Evolutionary conservation across 1,284 basidiomycete species (phyloP).

Genomic region (Pseudozyma flocculosa): DNA sequence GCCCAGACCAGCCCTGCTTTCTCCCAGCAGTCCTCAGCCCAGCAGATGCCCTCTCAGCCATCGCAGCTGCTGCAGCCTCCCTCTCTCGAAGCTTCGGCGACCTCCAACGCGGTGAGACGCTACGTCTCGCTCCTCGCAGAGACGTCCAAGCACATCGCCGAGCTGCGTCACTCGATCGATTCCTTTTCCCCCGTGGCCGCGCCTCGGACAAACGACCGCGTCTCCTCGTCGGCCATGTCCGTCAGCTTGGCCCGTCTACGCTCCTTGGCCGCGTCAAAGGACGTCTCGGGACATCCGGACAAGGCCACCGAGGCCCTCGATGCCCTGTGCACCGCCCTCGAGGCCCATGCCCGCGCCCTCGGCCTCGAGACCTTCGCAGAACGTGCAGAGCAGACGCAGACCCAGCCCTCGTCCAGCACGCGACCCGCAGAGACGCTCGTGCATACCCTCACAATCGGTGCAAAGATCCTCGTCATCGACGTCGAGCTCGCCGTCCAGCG

Average conservation of each 20-base stretch:
- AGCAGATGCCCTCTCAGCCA: constrained; percentile 1
- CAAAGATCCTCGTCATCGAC: constrained; percentile 39
- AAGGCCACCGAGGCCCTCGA: constrained; percentile 11
- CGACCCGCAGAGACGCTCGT: constrained; percentile 1
- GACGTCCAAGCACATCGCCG: constrained; percentile 26
- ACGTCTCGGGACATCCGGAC: too few relatives aligned
- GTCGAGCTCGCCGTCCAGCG: constrained; percentile 18
- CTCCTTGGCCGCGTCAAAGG: background rate
- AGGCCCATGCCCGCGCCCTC: constrained; percentile 11
- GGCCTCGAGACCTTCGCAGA: constrained; percentile 37
- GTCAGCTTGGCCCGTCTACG: background rate
- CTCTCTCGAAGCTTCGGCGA: background rate
- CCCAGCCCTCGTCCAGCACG: background rate
- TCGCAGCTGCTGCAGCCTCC: constrained; percentile 1
- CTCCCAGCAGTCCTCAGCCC: background rate
- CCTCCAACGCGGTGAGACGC: constrained; percentile 18
- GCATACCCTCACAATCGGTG: constrained; percentile 27
- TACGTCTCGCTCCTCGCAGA: constrained; percentile 31
- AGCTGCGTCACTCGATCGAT: constrained; percentile 24
- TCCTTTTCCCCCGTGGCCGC: constrained; percentile 10
- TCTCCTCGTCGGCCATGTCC: constrained; percentile 1
- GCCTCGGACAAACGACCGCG: too few relatives aligned
- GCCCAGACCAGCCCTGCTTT: constrained; percentile 15
- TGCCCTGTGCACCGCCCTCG: constrained; percentile 22
- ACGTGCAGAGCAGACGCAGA: constrained; percentile 9